Evolutionary conservation across 768 basidiomycete species (phyloP).

Genomic region (Pisolithus sp.): DNA sequence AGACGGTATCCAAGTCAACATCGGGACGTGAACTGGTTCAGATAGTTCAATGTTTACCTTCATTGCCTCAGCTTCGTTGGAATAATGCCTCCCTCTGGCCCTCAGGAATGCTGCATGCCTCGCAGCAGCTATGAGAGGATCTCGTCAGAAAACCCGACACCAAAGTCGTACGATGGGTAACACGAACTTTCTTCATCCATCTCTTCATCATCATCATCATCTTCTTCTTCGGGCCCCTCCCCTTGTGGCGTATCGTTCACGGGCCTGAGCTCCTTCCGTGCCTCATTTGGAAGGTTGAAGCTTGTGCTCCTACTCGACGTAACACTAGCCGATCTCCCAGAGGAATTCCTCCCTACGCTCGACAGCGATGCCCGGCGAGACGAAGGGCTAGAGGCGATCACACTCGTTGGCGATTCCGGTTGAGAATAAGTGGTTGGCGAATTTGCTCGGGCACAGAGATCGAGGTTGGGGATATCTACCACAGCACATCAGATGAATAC

Average conservation of each 20-base stretch:
- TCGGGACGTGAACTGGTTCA: neutral
- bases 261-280: conserved; percentile 51
- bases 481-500: neutral
- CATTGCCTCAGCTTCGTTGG: conserved; percentile 90
- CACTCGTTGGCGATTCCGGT: conserved; percentile 52
- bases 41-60: conserved; percentile 44
- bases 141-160: conserved; percentile 1
- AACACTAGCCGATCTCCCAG: conserved; percentile 55
- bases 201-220: too few species aligned
- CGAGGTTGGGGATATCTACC: conserved; percentile 78
- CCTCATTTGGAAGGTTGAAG: conserved; percentile 72
- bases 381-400: conserved; percentile 58
- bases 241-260: conserved; percentile 30
- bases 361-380: conserved; percentile 73
- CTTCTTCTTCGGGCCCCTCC: conserved; percentile 60
- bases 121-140: conserved; percentile 52
- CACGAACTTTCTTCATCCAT: conserved; percentile 84
- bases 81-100: conserved; percentile 80
- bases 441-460: conserved; percentile 37
- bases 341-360: conserved; percentile 46
- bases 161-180: neutral
- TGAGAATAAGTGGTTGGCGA: conserved; percentile 35
- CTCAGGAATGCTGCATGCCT: conserved; percentile 79
- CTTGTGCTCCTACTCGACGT: conserved; percentile 77
- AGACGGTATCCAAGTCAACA: neutral